phyloP scores from a whole-genome alignment of 2,329 filamentous ascomycete genomes.

The Penicillium sp. region DNA sequence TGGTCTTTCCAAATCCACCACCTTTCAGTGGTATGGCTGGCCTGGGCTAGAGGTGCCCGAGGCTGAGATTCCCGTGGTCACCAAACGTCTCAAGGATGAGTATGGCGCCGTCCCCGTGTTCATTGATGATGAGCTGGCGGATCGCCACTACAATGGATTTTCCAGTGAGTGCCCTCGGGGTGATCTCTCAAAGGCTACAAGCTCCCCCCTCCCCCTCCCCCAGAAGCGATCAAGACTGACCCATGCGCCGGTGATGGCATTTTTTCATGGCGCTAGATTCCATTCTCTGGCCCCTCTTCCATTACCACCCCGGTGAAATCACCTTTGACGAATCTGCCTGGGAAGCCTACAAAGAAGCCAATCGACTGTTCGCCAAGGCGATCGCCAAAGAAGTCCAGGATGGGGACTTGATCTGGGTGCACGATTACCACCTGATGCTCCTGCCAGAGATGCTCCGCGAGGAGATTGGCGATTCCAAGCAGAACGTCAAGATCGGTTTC shows the following conservation, averaged over 20 bases:
- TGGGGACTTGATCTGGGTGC: slow-evolving; percentile 93
- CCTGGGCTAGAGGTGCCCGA: slow-evolving; percentile 88
- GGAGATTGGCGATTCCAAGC: slow-evolving; percentile 71
- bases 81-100: slow-evolving; percentile 72
- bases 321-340: slow-evolving; percentile 95
- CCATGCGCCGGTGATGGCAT: slow-evolving; percentile 24
- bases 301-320: slow-evolving; percentile 97
- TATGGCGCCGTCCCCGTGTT: slow-evolving; percentile 89
- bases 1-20: slow-evolving; percentile 83
- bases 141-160: slow-evolving; percentile 96
- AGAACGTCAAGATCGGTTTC: slow-evolving; percentile 96
- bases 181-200: not conserved
- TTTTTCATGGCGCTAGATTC: slow-evolving; percentile 56
- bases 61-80: slow-evolving; percentile 67
- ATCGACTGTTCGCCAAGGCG: slow-evolving; percentile 82
- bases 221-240: too few relatives aligned
- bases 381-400: slow-evolving; percentile 84
- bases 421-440: slow-evolving; percentile 98
- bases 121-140: slow-evolving; percentile 85
- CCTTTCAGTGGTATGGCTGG: slow-evolving; percentile 99
- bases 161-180: slow-evolving; percentile 59
- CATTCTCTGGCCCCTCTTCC: slow-evolving; percentile 97
- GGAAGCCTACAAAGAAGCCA: slow-evolving; percentile 89
- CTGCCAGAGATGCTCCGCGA: slow-evolving; percentile 91
- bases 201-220: too few relatives aligned